Evolutionary conservation across 331 rosid genomes (phyloP), one percentile per base, ranked within the genome.

Genomic region (Rhamnella rubrinervis): DNA sequence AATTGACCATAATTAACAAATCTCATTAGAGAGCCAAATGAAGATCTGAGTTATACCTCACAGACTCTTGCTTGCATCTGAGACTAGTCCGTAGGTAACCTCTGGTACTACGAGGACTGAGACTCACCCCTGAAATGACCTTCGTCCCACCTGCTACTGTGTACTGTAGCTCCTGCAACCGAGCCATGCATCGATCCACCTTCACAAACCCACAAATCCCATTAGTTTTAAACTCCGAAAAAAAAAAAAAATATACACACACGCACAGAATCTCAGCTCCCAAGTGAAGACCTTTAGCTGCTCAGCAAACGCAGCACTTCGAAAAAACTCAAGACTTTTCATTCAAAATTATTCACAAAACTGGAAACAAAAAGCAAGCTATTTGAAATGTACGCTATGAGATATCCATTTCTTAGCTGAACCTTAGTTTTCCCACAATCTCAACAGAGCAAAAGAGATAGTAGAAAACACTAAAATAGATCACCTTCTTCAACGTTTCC

Each of bases 41-140:
- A 25, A 61, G 46, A 67, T 37, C 20, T 31, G 35, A 31, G 35
- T 14, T 16, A 46, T 72, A 85, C 97, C 93, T 88, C 18, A 71
- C 55, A 56, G 97, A 81, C 76, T 91, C 93, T 75, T 91, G 96
- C 80, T 91, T 91, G 72, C 98, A 95, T 78, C 95, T 84, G 72
- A 95, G 96, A 72, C 97, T 95, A 8, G 98, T 88, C 75, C 87
- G 87, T 28, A 95, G 83, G 75, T 93, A 93, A 65, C 78, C 81
- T 84, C 96, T 83, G 58, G 98, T 91, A 46, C 98, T 93, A 40
- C 97, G 83, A 71, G 98, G 98, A 75, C 98, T 91, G 26, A 93
- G 97, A 72, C 75, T 91, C 26, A 87, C 91, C 4, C 96, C 98
- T 1, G 98, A 87, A 2, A 91, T 84, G 57, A 84, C 85, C 77